Conservation (phyloP, 345 rosid species). For the Heritiera fomes region DNA sequence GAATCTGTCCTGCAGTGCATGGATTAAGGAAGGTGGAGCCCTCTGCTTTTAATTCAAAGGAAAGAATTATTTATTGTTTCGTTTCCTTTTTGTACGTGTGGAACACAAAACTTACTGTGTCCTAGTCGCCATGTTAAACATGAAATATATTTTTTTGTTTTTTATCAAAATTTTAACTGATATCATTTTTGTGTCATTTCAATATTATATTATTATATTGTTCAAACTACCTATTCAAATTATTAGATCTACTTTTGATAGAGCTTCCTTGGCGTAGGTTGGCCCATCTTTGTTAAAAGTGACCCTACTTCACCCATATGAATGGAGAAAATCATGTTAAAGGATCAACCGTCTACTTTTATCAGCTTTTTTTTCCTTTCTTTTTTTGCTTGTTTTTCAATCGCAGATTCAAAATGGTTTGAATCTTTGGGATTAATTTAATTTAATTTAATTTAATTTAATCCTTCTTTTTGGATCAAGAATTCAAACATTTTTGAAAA, state of each 20-base stretch:
- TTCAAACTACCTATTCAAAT: no score
- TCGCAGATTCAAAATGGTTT: constrained; percentile 10
- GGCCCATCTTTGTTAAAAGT: not conserved
- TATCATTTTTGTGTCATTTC: no score
- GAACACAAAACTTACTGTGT: no score
- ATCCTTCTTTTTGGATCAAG: not conserved
- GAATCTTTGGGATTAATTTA: not conserved
- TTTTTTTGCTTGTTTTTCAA: not conserved
- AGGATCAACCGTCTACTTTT: not conserved
- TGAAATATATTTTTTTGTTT: no score
- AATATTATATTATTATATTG: no score
- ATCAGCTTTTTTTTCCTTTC: not conserved
- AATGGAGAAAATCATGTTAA: not conserved
- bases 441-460: not conserved
- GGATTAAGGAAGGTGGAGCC: constrained; percentile 2
- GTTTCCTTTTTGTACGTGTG: no score
- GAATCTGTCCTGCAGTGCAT: not conserved
- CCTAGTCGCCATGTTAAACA: no score
- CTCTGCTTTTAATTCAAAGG: constrained; percentile 12
- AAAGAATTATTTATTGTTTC: not conserved
- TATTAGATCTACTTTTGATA: no score
- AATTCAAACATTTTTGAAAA: not conserved
- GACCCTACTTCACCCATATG: not conserved
- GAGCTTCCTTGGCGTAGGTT: not conserved
- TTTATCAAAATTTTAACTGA: no score